These are phyloP conservation scores for Rhizophagus prolifer DNA, from an alignment of 192 early-diverging fungal genomes.

Conservation along the genomic window DNA sequence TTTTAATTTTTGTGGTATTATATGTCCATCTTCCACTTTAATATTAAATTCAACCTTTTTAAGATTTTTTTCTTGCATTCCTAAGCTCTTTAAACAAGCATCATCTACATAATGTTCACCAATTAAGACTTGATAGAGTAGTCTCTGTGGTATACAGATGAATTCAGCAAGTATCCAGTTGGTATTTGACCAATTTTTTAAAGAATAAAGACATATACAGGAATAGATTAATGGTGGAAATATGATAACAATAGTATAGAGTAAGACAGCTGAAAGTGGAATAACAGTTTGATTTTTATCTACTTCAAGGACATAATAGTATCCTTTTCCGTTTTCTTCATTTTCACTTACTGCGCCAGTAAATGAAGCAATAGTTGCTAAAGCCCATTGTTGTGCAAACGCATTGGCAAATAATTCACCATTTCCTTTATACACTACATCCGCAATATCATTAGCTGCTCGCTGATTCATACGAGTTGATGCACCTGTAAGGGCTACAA, in stretches of 20 bases:
- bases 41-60: background rate
- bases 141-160: background rate
- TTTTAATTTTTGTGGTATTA: too few relatives aligned
- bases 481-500: background rate
- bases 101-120: background rate
- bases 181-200: background rate
- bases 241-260: background rate
- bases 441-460: background rate
- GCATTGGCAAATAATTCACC: background rate
- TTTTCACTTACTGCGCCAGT: background rate
- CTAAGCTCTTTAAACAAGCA: background rate
- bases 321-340: background rate
- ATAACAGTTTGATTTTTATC: background rate
- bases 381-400: slow-evolving; percentile 1
- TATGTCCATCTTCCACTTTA: background rate
- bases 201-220: background rate
- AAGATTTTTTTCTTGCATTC: background rate
- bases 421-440: background rate
- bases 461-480: background rate
- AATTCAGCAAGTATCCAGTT: slow-evolving; percentile 13
- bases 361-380: background rate
- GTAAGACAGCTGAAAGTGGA: background rate
- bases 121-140: background rate
- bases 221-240: background rate
- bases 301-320: background rate